Percentiles rank a stretch among this genome's conserved stretches.
Evolutionary conservation across 2,329 filamentous ascomycete genomes (phyloP).

Genomic region (Elsinoe batatas): DNA sequence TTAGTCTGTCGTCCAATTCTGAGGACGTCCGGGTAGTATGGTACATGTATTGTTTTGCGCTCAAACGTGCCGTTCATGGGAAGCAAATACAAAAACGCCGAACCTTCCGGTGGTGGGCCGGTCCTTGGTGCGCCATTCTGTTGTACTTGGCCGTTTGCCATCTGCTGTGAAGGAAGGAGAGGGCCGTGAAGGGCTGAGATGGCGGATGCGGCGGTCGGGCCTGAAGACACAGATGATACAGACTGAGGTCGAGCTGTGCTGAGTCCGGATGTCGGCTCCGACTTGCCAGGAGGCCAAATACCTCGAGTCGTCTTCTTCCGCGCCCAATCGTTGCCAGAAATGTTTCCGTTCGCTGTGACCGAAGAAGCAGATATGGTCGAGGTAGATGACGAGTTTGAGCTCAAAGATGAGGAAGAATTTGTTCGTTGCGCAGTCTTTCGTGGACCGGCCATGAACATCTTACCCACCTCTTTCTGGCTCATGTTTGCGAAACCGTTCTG

Average conservation of each 20-base stretch:
- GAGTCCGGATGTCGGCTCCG: conserved; percentile 54
- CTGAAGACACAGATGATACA: conserved; percentile 48
- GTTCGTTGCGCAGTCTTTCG: conserved; percentile 78
- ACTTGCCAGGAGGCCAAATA: conserved; percentile 56
- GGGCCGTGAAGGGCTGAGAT: conserved; percentile 56
- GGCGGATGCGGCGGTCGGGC: conserved; percentile 49
- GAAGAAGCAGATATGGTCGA: conserved; percentile 50
- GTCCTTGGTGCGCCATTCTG: conserved; percentile 41
- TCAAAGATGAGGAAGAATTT: conserved; percentile 81
- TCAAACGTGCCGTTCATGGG: conserved; percentile 96
- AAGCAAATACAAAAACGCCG: conserved; percentile 73
- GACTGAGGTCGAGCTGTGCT: conserved; percentile 53
- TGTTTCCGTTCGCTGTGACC: conserved; percentile 19
- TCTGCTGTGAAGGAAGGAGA: conserved; percentile 59
- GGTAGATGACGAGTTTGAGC: conserved; percentile 51
- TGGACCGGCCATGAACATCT: conserved; percentile 58
- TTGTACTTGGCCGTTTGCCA: conserved; percentile 49
- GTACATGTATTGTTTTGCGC: conserved; percentile 88
- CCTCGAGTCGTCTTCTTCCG: conserved; percentile 45
- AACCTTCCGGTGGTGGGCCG: conserved; percentile 41
- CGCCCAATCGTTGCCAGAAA: conserved; percentile 27
- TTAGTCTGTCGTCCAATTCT: conserved; percentile 96
- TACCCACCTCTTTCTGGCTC: conserved; percentile 73
- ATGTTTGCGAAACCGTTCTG: conserved; percentile 57
- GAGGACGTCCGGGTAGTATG: conserved; percentile 85